phyloP scores from a whole-genome alignment of 2,329 filamentous ascomycete species.

The Aspergillus sojae region DNA sequence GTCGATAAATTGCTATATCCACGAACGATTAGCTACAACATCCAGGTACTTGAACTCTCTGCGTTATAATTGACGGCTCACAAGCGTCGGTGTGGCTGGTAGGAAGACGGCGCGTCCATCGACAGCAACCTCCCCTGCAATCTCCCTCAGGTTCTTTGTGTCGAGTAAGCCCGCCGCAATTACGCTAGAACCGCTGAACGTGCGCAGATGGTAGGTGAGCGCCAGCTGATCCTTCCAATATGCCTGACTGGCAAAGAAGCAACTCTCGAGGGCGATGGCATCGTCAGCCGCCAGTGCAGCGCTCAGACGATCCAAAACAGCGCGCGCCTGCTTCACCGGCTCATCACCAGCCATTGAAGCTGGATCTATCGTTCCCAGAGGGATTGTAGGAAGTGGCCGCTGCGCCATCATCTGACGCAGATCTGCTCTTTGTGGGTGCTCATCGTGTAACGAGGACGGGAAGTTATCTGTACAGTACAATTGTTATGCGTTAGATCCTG shows the following conservation, averaged over 20 bases:
- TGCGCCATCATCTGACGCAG: constrained; percentile 28
- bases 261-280: constrained; percentile 22
- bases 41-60: not conserved
- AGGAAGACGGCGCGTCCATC: constrained; percentile 19
- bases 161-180: constrained; percentile 28
- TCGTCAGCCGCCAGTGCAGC: constrained; percentile 22
- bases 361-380: constrained; percentile 14
- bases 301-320: constrained; percentile 15
- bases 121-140: constrained; percentile 10
- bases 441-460: not conserved
- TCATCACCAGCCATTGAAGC: constrained; percentile 15
- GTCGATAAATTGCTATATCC: constrained; percentile 33
- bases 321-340: constrained; percentile 12
- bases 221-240: constrained; percentile 44
- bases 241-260: constrained; percentile 36
- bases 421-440: constrained; percentile 20
- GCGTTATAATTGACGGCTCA: constrained; percentile 1
- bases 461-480: not conserved
- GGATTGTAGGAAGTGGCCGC: constrained; percentile 28
- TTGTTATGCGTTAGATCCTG: not conserved
- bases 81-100: constrained; percentile 18
- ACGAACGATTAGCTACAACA: not conserved
- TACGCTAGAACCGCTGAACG: constrained; percentile 24
- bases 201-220: constrained; percentile 43
- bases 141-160: constrained; percentile 8